These are phyloP conservation scores for Aspergillus sclerotialis DNA, from an alignment of 2,329 filamentous ascomycete species.

Conservation along the genomic window DNA sequence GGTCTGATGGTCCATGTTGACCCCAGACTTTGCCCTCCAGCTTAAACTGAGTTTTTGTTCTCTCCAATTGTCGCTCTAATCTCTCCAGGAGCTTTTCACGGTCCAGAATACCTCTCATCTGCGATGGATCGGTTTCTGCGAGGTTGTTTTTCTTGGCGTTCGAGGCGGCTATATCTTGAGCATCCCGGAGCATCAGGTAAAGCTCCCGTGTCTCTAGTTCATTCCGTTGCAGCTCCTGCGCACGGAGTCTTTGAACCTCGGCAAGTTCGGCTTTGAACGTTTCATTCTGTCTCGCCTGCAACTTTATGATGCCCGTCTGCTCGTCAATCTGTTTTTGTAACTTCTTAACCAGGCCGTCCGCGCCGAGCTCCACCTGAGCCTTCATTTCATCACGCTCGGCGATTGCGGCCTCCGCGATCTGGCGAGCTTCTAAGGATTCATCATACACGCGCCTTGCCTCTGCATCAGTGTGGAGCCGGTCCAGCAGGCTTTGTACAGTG, in stretches of 20 bases:
- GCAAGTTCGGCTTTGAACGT: conserved; percentile 83
- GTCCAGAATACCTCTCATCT: conserved; percentile 88
- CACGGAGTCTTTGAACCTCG: conserved; percentile 74
- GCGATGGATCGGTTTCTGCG: conserved; percentile 60
- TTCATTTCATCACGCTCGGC: conserved; percentile 94
- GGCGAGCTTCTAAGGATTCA: conserved; percentile 80
- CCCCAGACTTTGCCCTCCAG: conserved; percentile 90
- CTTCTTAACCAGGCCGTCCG: conserved; percentile 87
- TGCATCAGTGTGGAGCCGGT: conserved; percentile 93
- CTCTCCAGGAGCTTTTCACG: conserved; percentile 88
- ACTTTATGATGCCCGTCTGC: conserved; percentile 81
- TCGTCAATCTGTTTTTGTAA: conserved; percentile 92
- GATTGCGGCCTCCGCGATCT: conserved; percentile 92
- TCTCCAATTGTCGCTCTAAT: conserved; percentile 88
- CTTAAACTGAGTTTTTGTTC: conserved; percentile 96
- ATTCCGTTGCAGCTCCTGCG: conserved; percentile 87
- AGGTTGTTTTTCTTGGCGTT: conserved; percentile 61
- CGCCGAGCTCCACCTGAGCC: conserved; percentile 79
- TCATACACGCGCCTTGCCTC: conserved; percentile 89
- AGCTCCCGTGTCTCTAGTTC: conserved; percentile 93
- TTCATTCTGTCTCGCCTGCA: conserved; percentile 79
- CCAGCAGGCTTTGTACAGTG: conserved; percentile 88
- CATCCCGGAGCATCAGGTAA: conserved; percentile 96
- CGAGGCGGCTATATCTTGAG: conserved; percentile 89
- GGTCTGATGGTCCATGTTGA: conserved; percentile 81